Evolutionary conservation across 129 eudicot species (phyloP).

Genomic region (Flaveria robusta): DNA sequence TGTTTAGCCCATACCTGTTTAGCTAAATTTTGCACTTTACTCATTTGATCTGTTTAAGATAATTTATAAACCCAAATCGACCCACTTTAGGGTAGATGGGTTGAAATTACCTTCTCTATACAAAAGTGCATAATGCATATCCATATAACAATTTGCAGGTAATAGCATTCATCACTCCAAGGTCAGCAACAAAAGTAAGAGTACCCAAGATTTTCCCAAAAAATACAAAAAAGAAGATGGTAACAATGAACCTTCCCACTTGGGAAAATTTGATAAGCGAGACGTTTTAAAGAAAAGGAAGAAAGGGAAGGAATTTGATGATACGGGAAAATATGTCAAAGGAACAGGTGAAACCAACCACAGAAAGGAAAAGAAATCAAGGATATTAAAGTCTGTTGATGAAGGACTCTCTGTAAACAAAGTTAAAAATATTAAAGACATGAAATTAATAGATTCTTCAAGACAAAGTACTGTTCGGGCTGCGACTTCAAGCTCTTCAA

Average conservation of each 20-base stretch:
- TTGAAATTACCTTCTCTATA: not conserved
- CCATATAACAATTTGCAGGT: constrained; percentile 40
- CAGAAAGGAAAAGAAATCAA: constrained; percentile 63
- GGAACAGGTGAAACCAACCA: constrained; percentile 41
- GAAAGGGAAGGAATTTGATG: constrained; percentile 28
- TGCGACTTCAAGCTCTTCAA: constrained; percentile 93
- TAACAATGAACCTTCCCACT: constrained; percentile 30
- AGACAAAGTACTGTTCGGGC: constrained; percentile 62
- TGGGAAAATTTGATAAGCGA: constrained; percentile 37
- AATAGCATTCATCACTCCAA: constrained; percentile 38
- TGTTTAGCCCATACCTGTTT: not conserved
- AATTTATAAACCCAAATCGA: not conserved
- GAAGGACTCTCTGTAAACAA: constrained; percentile 51
- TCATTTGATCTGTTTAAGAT: not conserved
- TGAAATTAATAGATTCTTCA: constrained; percentile 40
- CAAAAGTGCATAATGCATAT: not conserved
- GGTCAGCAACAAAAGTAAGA: constrained; percentile 52
- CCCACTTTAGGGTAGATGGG: not conserved
- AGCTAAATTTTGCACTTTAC: not conserved
- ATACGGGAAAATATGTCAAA: too few species aligned
- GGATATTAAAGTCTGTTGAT: constrained; percentile 52
- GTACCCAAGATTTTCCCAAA: constrained; percentile 49
- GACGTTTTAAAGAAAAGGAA: constrained; percentile 61
- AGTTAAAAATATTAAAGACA: constrained; percentile 40
- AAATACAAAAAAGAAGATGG: constrained; percentile 49